Base-by-base conservation (phyloP, 257 asterid genomes). In the Gentiana straminea region DNA sequence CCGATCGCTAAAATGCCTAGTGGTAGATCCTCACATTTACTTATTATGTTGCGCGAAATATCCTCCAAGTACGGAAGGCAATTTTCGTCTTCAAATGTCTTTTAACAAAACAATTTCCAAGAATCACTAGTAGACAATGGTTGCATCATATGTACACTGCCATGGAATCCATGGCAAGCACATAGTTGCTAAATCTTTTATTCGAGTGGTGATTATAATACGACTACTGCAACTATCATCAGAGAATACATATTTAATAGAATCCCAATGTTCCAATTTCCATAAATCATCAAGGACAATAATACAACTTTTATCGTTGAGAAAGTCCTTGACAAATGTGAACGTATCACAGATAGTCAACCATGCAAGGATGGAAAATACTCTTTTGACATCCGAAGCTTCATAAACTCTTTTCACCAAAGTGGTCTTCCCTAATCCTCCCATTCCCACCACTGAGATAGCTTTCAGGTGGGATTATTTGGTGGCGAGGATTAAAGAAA, bases 361-460 rank as follows among this genome's bases (percentile, higher is more conserved):
- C 77, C 77, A 75, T 1, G 72, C 75, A 53, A 57, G 73, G 33
- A 35, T 45, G 3, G 64, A 55, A 59, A 75, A 71, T 47, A 54
- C 54, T 37, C 53, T 68, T 64, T 61, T 71, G 24, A 55, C 34
- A 62, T 64, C 68, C 15, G 51, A 33, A 68, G 68, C 68, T 13
- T 74, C 70, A 4, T 55, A 65, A 60, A 71, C 74, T 13, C 54
- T 68, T 70, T 63, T 75, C 7, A 71, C 70, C 39, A 75, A 62
- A 12, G 81, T 70, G 37, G 81, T 75, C 58, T 75, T 75, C 35
- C 81, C 77, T 35, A 55, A 43, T 43, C 81, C 75, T 0, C 70
- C 81, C 75, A 75, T 71, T n/a, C 73, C 73, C 54, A 71, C 70
- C 10, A 75, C 70, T 2, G 72, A 60, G 33, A 71, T 37, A 48